Conservation (phyloP, 202 grass and related monocot genomes). For the Eragrostis tef region DNA sequence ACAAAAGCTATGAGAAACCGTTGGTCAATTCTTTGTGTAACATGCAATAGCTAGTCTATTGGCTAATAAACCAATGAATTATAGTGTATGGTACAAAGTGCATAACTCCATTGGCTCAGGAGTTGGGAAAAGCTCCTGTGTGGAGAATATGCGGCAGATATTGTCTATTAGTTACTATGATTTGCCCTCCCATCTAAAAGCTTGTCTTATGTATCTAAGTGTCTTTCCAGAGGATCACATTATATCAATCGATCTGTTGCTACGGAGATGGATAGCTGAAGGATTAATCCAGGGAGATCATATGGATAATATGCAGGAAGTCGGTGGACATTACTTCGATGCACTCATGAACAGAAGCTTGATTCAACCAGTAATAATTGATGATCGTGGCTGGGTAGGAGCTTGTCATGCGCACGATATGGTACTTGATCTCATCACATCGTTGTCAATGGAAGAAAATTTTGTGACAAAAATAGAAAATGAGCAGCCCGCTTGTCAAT, state of each 20-base stretch:
- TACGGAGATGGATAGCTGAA: neutral
- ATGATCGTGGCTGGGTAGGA: too few species aligned
- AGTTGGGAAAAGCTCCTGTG: neutral
- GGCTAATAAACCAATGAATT: conserved; percentile 4
- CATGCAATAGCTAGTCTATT: conserved; percentile 34
- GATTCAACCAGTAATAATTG: too few species aligned
- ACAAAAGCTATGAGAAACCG: neutral
- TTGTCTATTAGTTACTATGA: neutral
- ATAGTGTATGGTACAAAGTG: neutral
- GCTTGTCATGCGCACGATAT: too few species aligned
- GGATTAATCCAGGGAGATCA: neutral
- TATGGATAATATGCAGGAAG: neutral
- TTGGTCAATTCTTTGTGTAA: conserved; percentile 22
- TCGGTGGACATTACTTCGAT: too few species aligned
- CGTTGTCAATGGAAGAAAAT: too few species aligned
- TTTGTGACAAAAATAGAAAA: too few species aligned
- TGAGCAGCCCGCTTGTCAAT: too few species aligned
- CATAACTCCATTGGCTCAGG: neutral
- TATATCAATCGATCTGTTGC: neutral
- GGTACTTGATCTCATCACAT: neutral
- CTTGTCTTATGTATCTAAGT: neutral
- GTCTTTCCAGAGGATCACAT: neutral
- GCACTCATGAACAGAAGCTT: too few species aligned
- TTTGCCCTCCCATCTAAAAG: neutral
- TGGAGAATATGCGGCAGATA: neutral